phyloP scores from a whole-genome alignment of 768 basidiomycete species.

The Mrakia blollopis region DNA sequence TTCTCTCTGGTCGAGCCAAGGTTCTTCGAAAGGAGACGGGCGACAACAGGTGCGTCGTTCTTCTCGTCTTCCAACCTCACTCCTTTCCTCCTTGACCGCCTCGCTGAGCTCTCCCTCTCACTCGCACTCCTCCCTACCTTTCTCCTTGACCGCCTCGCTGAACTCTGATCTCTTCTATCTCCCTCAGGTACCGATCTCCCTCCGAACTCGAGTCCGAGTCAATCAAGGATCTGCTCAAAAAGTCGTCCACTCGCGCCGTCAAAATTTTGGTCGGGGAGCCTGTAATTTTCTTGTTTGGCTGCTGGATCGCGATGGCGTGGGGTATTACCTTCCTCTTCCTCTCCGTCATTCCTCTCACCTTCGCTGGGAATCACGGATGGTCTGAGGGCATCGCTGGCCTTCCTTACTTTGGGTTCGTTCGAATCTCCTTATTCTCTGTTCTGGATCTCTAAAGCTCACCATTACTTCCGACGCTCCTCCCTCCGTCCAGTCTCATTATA shows the following conservation, averaged over 20 bases:
- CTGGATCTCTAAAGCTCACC: no score
- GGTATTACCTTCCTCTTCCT: constrained; percentile 36
- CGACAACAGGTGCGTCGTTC: constrained; percentile 33
- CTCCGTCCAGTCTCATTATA: constrained; percentile 53
- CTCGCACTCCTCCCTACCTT: no score
- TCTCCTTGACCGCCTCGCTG: no score
- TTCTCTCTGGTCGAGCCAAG: constrained; percentile 40
- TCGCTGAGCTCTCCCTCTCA: no score
- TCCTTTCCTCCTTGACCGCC: no score
- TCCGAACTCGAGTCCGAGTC: constrained; percentile 30
- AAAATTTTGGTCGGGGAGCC: constrained; percentile 56
- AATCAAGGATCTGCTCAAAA: constrained; percentile 48
- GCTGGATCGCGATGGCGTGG: constrained; percentile 38
- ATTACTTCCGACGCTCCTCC: no score
- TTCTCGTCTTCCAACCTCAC: background rate
- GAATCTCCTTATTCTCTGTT: no score
- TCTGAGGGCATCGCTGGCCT: constrained; percentile 58
- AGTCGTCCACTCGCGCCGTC: constrained; percentile 65
- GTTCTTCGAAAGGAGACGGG: constrained; percentile 40
- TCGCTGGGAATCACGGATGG: constrained; percentile 50
- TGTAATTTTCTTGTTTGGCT: constrained; percentile 62
- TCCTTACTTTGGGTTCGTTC: constrained; percentile 55
- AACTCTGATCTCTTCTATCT: no score
- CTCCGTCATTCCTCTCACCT: constrained; percentile 36
- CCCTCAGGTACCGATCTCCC: constrained; percentile 27